Conservation (phyloP, 2,329 filamentous ascomycete genomes). For the Hymenoscyphus scutula region DNA sequence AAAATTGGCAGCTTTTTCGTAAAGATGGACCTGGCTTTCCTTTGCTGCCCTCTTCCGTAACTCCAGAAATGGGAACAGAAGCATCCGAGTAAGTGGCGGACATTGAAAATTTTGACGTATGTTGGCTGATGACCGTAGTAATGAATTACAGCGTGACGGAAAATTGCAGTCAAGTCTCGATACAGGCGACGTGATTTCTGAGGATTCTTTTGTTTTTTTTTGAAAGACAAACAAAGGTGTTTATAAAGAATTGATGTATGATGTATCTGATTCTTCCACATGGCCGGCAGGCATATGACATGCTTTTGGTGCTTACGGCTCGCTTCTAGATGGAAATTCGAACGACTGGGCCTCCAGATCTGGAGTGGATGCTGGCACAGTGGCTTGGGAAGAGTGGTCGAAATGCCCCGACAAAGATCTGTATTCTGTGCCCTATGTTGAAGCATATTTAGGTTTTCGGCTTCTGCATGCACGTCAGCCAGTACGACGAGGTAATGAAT, state of each 20-base stretch:
- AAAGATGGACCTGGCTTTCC: conserved; percentile 4
- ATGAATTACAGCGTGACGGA: not conserved
- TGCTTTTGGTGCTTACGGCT: conserved; percentile 1
- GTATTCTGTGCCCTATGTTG: not conserved
- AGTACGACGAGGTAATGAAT: not conserved
- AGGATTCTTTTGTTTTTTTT: too few species aligned
- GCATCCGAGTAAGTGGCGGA: not conserved
- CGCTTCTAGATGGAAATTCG: not conserved
- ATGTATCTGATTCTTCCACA: not conserved
- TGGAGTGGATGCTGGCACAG: not conserved
- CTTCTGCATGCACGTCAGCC: not conserved
- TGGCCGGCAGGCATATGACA: conserved; percentile 1
- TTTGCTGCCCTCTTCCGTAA: not conserved
- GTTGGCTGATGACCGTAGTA: not conserved
- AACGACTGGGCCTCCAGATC: not conserved
- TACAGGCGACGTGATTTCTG: not conserved
- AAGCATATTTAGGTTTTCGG: not conserved
- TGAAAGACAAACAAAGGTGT: not conserved
- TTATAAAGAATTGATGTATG: not conserved
- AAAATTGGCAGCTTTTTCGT: conserved; percentile 13
- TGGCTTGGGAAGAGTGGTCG: not conserved
- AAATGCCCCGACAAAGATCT: not conserved
- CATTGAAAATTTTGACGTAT: not conserved
- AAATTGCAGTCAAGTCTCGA: too few species aligned
- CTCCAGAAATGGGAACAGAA: not conserved